Base-by-base conservation (phyloP, 2,329 filamentous ascomycete species). In the Basipetospora chlamydospora region DNA sequence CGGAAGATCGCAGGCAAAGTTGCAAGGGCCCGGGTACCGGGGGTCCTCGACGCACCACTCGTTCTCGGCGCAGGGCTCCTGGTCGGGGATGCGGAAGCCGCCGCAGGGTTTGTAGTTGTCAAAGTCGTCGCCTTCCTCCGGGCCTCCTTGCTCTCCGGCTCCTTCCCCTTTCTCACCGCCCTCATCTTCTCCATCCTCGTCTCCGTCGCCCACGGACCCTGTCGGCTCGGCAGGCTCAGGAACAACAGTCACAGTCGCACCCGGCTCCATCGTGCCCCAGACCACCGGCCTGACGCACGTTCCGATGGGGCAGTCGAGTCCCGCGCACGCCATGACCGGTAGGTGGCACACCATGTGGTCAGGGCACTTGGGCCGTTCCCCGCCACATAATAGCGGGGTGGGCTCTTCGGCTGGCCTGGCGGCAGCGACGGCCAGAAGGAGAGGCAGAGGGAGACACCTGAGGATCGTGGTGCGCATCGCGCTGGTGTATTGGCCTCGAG, bases 1-100 rank as follows among this genome's bases (percentile, higher is more conserved):
- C 0, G 51, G 52, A 6, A n/a, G 35, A 29, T 57, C 55, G 38
- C 56, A 58, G 4, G 55, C 50, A 46, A 55, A 42, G 8, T 55
- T 54, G 28, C 55, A 58, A n/a, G n/a, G n/a, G 17, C 41, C 20
- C 43, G 44, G 6, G 3, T 15, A 26, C 29, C 56, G 49, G 9
- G 57, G 55, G 18, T 60, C 55, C 38, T 57, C 46, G 12, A 47
- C 40, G 37, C 57, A 60, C 3, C 42, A 35, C 2, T 42, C 42
- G 13, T 38, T 38, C 35, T 35, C 1, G 36, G 34, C 9, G 54
- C 54, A 36, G 12, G n/a, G n/a, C n/a, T n/a, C n/a, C n/a, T n/a
- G 7, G 8, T 38, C 38, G 11, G 39, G 5, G 3, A 42, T 42
- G 6, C 18, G 13, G 30, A 46, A 43, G 6, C 57, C 56, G 6